Base-by-base conservation (phyloP, 805 yeast genomes). In the Saturnispora ahearnii region DNA sequence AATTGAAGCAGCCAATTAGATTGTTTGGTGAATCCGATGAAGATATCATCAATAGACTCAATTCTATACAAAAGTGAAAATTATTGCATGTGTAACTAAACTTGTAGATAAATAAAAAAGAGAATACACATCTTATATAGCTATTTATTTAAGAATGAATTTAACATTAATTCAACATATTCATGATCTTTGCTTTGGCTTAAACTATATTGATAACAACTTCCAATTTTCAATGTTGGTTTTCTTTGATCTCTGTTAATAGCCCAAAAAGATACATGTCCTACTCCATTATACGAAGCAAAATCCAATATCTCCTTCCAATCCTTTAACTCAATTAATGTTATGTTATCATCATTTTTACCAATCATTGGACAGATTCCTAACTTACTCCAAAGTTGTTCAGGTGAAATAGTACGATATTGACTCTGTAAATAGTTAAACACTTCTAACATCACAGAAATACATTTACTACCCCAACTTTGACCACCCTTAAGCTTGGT, bases 341-440 rank as follows among this genome's bases (percentile, higher is more conserved):
- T 41, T 6, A 28, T 41, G 5, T 53, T 46, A 48, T 64, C 69
- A 48, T 65, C 69, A 49, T 64, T 64, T 34, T 49, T 51, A 0
- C 69, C 69, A 34, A 65, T 65, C 69, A 65, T 65, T 30, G 69
- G 69, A 44, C 67, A 63, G 21, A 62, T 33, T 3, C 68, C 69
- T 41, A 59, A 54, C 51, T 52, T 51, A 3, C 48, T 30, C 65
- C 64, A 64, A 11, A 52, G 44, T 18, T 60, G 46, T 1, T 41
- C 31, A n/a, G 9, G n/a, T 9, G 34, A 26, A n/a, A 12, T 24
- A 7, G 24, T 21, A 9, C 5, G 12, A 26, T 4, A 22, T 29
- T 18, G 28, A 22, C 31, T 31, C 4, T 46, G 40, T 13, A 46
- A 15, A 34, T 10, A 37, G 2, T 11, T 41, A 22, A 50, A 33